phyloP scores from a whole-genome alignment of 352 stramenopile species.

The Phytophthora idaei region DNA sequence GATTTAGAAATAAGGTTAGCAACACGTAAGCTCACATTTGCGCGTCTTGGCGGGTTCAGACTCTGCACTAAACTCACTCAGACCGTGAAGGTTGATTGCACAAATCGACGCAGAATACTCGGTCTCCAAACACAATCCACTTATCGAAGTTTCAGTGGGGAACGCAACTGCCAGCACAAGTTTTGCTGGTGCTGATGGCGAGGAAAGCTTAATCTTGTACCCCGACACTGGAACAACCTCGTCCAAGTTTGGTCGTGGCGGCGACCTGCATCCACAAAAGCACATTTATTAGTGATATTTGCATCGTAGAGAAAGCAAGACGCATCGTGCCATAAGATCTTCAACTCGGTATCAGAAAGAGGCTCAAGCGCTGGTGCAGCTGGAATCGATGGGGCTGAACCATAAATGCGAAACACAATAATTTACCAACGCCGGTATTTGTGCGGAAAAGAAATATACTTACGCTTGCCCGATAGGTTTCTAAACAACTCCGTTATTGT shows the following conservation, averaged over 20 bases:
- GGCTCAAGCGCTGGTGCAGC: conserved; percentile 25
- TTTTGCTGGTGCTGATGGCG: conserved; percentile 1
- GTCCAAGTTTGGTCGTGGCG: conserved; percentile 39
- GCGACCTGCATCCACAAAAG: conserved; percentile 26
- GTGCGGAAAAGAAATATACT: background rate
- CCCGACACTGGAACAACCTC: conserved; percentile 65
- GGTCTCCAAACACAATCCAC: conserved; percentile 41
- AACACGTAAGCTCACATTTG: conserved; percentile 28
- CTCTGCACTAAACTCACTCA: conserved; percentile 51
- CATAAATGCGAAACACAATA: background rate
- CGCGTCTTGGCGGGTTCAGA: conserved; percentile 40
- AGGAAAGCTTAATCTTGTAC: conserved; percentile 61
- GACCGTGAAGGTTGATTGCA: conserved; percentile 62
- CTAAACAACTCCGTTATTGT: conserved; percentile 54
- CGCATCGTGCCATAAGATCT: conserved; percentile 40
- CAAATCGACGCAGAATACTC: conserved; percentile 54
- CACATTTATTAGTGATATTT: background rate
- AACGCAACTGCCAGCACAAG: conserved; percentile 40
- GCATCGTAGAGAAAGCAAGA: background rate
- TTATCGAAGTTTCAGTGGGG: conserved; percentile 34
- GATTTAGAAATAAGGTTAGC: background rate
- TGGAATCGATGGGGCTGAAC: conserved; percentile 45
- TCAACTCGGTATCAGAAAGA: conserved; percentile 30
- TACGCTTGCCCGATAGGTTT: conserved; percentile 46
- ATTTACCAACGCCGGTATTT: too few species aligned